Evolutionary conservation across 2,329 filamentous ascomycete genomes (phyloP).

Genomic region (Chrysosporium keratinophilum): DNA sequence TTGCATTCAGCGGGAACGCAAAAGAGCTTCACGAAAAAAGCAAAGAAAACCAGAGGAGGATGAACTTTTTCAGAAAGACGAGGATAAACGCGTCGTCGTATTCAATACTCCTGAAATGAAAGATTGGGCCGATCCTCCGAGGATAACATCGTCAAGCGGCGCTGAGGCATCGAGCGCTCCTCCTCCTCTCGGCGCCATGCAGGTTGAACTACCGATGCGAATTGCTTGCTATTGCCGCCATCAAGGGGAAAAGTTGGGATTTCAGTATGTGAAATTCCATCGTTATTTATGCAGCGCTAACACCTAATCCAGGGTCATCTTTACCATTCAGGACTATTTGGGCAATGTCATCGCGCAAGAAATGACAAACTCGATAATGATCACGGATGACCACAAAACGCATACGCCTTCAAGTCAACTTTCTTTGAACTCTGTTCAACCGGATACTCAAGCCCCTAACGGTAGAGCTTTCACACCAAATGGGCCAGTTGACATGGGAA

Average conservation of each 20-base stretch:
- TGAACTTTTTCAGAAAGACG: slow-evolving; percentile 70
- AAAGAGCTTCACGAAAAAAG: slow-evolving; percentile 85
- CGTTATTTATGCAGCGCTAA: slow-evolving; percentile 16
- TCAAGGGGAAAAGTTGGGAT: slow-evolving; percentile 85
- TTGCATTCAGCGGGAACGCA: slow-evolving; percentile 86
- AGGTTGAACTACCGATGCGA: slow-evolving; percentile 81
- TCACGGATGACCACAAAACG: slow-evolving; percentile 96
- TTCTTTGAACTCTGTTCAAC: slow-evolving; percentile 27
- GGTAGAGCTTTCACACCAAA: slow-evolving; percentile 36
- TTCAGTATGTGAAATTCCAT: slow-evolving; percentile 42
- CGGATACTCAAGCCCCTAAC: slow-evolving; percentile 35
- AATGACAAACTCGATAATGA: slow-evolving; percentile 82
- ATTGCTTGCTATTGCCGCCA: slow-evolving; percentile 97
- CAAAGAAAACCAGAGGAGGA: slow-evolving; percentile 88
- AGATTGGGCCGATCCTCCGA: slow-evolving; percentile 61
- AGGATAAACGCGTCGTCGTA: slow-evolving; percentile 71
- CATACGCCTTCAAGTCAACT: slow-evolving; percentile 42
- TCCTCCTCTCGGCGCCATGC: slow-evolving; percentile 51
- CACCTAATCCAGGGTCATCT: slow-evolving; percentile 55
- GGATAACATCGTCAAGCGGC: slow-evolving; percentile 43
- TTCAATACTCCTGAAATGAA: slow-evolving; percentile 85
- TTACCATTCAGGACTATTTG: slow-evolving; percentile 76
- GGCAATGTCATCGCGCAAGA: slow-evolving; percentile 71
- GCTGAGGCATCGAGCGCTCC: slow-evolving; percentile 24
- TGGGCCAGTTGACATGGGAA: slow-evolving; percentile 24